Base-by-base conservation (phyloP, 2,329 filamentous ascomycete genomes). In the Monilinia aucupariae region DNA sequence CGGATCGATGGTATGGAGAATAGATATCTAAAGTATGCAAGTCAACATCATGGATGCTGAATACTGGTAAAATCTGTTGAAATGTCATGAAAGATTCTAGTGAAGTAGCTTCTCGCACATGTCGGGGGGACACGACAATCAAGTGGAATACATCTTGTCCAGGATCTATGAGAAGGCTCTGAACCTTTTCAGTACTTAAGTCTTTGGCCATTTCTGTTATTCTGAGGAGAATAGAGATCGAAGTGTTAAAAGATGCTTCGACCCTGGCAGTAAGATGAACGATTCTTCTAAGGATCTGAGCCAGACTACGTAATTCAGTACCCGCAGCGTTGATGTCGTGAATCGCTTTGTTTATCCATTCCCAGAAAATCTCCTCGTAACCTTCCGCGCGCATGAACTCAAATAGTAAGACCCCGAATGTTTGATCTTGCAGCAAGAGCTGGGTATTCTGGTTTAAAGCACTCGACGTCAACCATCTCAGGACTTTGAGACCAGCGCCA, bases 331-430 rank as follows among this genome's bases (percentile, higher is more conserved):
- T 55, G 10, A 66, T 15, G 13, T 52, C 49, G n/a, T 66, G 50
- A 30, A 72, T 58, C 25, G 61, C 60, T 48, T 52, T 69, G 56
- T 65, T 66, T 15, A 73, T 66, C 71, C 71, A 73, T 37, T 53
- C 64, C 72, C 71, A 73, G 39, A 66, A 66, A 25, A 64, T 52
- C 50, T 71, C 68, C 60, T 72, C 64, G 10, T 71, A 62, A 5
- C 66, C 66, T 62, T 74, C 73, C 9, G 70, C 71, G 22, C 74
- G 69, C 62, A 74, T 66, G 53, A 70, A 74, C 58, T 71, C 64
- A 61, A 73, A 65, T 13, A 74, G 63, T 22, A 71, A 43, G 8
- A 64, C 30, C 7, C 47, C 59, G 37, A 73, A 71, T 15, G 13
- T 34, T 25, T 59, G 32, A 32, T 71, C 59, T 13, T 64, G 56